phyloP scores from a whole-genome alignment of 768 basidiomycete species.

The Mycena metata region DNA sequence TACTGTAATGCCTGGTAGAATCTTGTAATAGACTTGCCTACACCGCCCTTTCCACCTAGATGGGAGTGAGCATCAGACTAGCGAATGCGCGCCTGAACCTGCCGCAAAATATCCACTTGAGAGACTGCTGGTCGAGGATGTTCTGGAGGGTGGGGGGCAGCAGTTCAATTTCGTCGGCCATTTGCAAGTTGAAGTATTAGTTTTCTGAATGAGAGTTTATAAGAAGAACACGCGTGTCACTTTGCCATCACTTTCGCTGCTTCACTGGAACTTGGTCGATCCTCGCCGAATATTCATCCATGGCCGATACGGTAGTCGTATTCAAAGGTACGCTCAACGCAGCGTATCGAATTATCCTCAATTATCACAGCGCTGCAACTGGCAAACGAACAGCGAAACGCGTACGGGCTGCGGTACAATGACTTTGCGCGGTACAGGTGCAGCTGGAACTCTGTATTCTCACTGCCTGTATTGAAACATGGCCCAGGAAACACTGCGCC shows the following conservation, averaged over 20 bases:
- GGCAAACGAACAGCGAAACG: slow-evolving; percentile 89
- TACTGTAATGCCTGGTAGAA: neutral
- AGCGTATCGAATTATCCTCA: slow-evolving; percentile 27
- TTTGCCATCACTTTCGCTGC: slow-evolving; percentile 30
- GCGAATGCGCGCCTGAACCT: slow-evolving; percentile 32
- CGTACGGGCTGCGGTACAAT: slow-evolving; percentile 92
- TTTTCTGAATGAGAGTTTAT: neutral
- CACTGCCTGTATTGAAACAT: neutral
- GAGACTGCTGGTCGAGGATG: slow-evolving; percentile 89
- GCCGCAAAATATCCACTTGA: slow-evolving; percentile 99
- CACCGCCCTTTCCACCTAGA: slow-evolving; percentile 97
- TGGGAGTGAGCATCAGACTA: slow-evolving; percentile 27
- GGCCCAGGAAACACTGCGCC: slow-evolving; percentile 88
- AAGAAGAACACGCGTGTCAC: slow-evolving; percentile 27
- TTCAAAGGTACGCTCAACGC: slow-evolving; percentile 54
- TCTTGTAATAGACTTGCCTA: slow-evolving; percentile 71
- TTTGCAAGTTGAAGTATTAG: slow-evolving; percentile 20
- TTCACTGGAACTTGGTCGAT: slow-evolving; percentile 31
- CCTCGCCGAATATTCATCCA: slow-evolving; percentile 37
- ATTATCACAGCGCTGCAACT: slow-evolving; percentile 76
- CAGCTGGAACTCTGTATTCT: slow-evolving; percentile 31
- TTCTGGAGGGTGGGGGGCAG: slow-evolving; percentile 93
- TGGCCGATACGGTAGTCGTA: slow-evolving; percentile 49
- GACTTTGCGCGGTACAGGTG: slow-evolving; percentile 91
- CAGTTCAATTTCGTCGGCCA: slow-evolving; percentile 66